Evolutionary conservation across 2,329 filamentous ascomycete genomes (phyloP), one percentile per base, ranked within the genome.

Genomic region (Lecanosticta acicola): DNA sequence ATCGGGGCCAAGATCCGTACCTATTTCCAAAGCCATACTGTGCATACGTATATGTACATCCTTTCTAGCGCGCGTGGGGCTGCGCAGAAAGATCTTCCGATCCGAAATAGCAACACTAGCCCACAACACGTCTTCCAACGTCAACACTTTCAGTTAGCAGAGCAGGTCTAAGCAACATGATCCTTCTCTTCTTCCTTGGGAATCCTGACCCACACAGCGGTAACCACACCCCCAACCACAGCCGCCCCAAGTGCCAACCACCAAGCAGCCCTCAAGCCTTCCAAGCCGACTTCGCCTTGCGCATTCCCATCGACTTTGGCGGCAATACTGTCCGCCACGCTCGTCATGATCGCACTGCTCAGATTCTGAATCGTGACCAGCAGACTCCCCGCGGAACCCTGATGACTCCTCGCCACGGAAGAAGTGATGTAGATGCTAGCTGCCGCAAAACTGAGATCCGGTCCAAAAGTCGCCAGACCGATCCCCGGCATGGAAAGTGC

Each of bases 361-460:
- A 73, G 56, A 45, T 73, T 73, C 55, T 74, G 70, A 33, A 72
- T 68, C 18, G 70, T 74, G 1, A 73, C 70, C 3, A 74, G 56
- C 47, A 74, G 47, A 43, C 70, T 72, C 1, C 70, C 71, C 0
- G 71, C 71, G 9, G 66, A 67, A 3, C 70, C 71, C 48, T 74
- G 71, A 43, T 73, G 73, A 1, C 66, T 70, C n/a, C 70, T 54
- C 1, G 69, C 66, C 3, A 74, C 71, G 39, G 66, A 71, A 9
- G 64, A 68, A 0, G 71, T 74, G 47, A 74, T 72, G 57, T 73
- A 73, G 36, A 74, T 73, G n/a, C 68, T 68, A 1, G 71, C 71
- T 0, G 71, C 71, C 0, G 71, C 71, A 47, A 74, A 74, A 20
- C 68, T 68, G 41, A 74, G 59, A 38, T 74, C 71, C 0, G 71